phyloP scores from a whole-genome alignment of 2,329 filamentous ascomycete genomes.

The Aspergillus sp. region DNA sequence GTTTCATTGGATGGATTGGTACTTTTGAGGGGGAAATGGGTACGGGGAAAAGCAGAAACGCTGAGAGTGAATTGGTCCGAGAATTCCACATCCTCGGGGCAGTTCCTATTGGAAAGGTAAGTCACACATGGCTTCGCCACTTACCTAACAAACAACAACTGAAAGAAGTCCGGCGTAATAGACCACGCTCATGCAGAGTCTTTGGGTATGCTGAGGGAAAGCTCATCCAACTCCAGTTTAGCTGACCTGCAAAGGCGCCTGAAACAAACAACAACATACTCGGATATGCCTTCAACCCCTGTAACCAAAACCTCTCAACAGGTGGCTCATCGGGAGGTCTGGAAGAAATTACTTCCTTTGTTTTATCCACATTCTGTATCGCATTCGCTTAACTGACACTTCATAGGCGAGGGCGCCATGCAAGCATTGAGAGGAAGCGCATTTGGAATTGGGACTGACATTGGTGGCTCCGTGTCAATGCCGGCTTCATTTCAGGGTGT shows the following conservation, averaged over 20 bases:
- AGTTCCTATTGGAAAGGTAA: slow-evolving; percentile 11
- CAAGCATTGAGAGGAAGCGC: slow-evolving; percentile 11
- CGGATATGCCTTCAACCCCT: slow-evolving; percentile 12
- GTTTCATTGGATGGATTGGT: slow-evolving; percentile 10
- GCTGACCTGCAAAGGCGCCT: slow-evolving; percentile 7
- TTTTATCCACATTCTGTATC: not conserved
- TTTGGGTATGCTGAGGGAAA: slow-evolving; percentile 4
- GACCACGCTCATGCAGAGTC: slow-evolving; percentile 10
- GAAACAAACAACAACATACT: slow-evolving; percentile 12
- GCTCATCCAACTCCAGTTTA: not conserved
- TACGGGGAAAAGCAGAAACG: not conserved
- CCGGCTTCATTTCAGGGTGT: slow-evolving; percentile 8
- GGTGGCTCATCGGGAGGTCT: slow-evolving; percentile 11
- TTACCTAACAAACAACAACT: slow-evolving; percentile 3
- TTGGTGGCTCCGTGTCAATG: slow-evolving; percentile 11
- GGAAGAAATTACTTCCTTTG: not conserved
- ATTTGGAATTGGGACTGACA: slow-evolving; percentile 11
- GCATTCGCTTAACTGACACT: slow-evolving; percentile 2
- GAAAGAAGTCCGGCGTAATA: slow-evolving; percentile 3
- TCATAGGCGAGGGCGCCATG: slow-evolving; percentile 9
- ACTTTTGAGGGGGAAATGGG: slow-evolving; percentile 7
- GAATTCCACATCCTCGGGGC: slow-evolving; percentile 7
- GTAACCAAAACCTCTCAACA: slow-evolving; percentile 7
- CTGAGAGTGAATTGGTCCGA: slow-evolving; percentile 8
- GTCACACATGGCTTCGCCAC: not conserved